Evolutionary conservation across 305 asterid genomes (phyloP).

Genomic region (Fraxinus greggii): DNA sequence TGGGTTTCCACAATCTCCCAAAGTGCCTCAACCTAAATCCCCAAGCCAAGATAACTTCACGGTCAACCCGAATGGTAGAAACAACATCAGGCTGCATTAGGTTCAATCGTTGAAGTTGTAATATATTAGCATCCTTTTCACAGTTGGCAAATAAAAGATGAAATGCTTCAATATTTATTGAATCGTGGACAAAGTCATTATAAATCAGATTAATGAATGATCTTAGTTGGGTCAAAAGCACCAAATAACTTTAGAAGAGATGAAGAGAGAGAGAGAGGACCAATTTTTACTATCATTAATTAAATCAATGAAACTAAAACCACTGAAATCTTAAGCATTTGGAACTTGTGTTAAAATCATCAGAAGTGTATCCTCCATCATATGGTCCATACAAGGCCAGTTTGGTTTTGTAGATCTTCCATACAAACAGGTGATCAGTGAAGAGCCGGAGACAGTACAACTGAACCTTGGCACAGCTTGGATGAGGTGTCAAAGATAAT

Average conservation of each 20-base stretch:
- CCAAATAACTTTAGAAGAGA: not conserved
- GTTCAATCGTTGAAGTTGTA: not conserved
- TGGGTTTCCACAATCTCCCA: not conserved
- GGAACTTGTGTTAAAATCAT: not conserved
- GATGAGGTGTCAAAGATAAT: not conserved
- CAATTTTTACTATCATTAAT: not conserved
- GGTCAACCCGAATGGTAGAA: not conserved
- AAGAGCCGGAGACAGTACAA: not conserved
- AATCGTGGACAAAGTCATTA: not conserved
- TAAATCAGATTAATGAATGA: not conserved
- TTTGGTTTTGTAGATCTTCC: not conserved
- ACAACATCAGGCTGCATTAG: not conserved
- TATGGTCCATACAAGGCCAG: not conserved
- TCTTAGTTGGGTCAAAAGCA: not conserved
- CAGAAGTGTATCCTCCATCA: not conserved
- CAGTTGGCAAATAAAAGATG: not conserved
- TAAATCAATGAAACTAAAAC: not conserved
- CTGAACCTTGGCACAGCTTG: not conserved
- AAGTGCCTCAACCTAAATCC: not conserved
- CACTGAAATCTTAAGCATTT: not conserved
- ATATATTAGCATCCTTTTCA: not conserved
- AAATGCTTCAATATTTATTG: not conserved
- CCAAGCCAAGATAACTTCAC: not conserved
- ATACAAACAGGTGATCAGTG: not conserved
- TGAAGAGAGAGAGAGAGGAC: not conserved